Base-by-base conservation (phyloP, 2,329 filamentous ascomycete species). In the Sclerotinia borealis region DNA sequence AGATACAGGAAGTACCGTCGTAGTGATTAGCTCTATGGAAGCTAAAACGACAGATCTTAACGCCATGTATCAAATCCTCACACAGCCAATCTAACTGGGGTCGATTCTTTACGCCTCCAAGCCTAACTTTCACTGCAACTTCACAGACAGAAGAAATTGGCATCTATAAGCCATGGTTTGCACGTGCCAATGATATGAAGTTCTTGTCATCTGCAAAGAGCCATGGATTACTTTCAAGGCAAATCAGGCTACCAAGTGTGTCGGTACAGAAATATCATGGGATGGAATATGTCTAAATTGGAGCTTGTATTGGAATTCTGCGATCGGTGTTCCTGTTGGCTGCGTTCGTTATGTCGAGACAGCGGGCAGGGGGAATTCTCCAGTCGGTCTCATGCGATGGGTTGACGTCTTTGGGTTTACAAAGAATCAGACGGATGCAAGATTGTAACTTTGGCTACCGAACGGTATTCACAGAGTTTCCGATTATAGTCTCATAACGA, bases 251-350 rank as follows among this genome's bases (percentile, higher is more conserved):
- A 86, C 70, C 70, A 77, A 29, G 68, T 80, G 31, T n/a, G 72
- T 85, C 31, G 83, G 89, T 70, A 85, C 92, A 66, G 77, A 76
- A 47, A 81, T 92, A 59, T n/a, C 80, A 83, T 36, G 90, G 85
- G 72, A 96, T 96, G 91, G 85, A 88, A 75, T 96, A 91, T 76
- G 86, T 90, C 15, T 96, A 89, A 83, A 77, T 96, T 45, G 89
- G 92, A 97, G 96, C 76, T 87, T 92, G 69, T 85, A 82, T 0
- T 93, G 93, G 0, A 87, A 87, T 55, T 93, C 93, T 1, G 86
- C 90, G 1, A 83, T 95, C 19, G 86, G 80, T 50, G 86, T 85
- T 37, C 92, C 92, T 0, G 85, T 90, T 13, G 92, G 90, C 0
- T 96, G 92, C 76, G 82, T 79, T 4, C 65, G 68, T 37, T 68